Evolutionary conservation across 305 asterid species (phyloP).

Genomic region (Solanum hybrid): DNA sequence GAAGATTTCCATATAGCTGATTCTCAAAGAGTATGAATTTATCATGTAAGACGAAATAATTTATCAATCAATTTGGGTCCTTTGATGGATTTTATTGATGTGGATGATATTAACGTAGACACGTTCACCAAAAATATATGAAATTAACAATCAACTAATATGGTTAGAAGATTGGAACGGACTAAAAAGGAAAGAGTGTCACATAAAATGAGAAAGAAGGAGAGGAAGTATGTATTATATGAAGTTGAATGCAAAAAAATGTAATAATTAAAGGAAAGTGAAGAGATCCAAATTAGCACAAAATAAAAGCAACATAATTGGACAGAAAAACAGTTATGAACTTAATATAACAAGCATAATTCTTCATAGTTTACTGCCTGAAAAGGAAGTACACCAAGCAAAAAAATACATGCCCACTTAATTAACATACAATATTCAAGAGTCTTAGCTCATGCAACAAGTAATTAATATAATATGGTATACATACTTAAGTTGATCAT

Average conservation of each 20-base stretch:
- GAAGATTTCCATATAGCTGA: background rate
- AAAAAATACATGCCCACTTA: background rate
- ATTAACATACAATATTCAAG: background rate
- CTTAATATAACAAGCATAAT: constrained; percentile 1
- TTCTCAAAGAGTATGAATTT: background rate
- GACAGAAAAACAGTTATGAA: background rate
- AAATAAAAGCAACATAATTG: background rate
- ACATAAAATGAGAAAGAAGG: too few relatives aligned
- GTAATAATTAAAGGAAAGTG: background rate
- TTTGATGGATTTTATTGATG: background rate
- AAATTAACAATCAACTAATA: background rate
- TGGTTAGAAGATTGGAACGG: background rate
- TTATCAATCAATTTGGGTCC: background rate
- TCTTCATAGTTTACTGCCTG: background rate
- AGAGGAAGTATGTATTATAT: too few relatives aligned
- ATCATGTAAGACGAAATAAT: background rate
- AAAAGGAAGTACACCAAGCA: background rate
- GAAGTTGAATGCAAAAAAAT: background rate
- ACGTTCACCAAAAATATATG: background rate
- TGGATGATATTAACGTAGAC: background rate
- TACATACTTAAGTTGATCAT: background rate
- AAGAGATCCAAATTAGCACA: background rate
- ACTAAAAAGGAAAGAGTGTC: too few relatives aligned
- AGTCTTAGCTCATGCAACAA: constrained; percentile 1
- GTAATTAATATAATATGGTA: constrained; percentile 1